Conservation (phyloP, 2,329 filamentous ascomycete genomes). For the Orbilia ellipsospora region DNA sequence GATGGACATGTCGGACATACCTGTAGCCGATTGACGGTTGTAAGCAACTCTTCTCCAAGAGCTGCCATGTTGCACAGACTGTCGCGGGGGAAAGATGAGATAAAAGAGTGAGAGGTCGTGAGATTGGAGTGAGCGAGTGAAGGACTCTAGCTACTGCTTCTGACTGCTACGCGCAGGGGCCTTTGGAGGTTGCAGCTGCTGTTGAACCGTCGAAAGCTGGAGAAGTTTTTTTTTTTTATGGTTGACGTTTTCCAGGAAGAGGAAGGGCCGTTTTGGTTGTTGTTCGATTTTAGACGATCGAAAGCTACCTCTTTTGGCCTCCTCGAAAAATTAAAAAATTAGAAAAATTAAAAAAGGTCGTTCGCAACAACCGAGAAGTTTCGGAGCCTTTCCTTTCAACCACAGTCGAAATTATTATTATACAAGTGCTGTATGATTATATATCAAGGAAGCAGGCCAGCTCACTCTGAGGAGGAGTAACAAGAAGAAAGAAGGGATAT, state of each 20-base stretch:
- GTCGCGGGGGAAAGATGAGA: constrained; percentile 55
- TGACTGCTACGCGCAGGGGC: constrained; percentile 20
- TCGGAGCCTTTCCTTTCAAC: constrained; percentile 37
- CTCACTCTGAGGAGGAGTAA: constrained; percentile 36
- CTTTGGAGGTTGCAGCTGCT: constrained; percentile 5
- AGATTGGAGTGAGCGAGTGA: constrained; percentile 1
- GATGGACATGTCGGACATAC: constrained; percentile 61
- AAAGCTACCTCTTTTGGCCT: constrained; percentile 4
- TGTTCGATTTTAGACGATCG: constrained; percentile 14
- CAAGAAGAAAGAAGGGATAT: constrained; percentile 15
- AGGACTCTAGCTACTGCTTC: neutral
- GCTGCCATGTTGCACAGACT: constrained; percentile 75
- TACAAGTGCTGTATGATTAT: too few relatives aligned
- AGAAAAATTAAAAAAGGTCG: constrained; percentile 20
- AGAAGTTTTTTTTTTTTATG: constrained; percentile 16
- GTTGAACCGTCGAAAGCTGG: constrained; percentile 19
- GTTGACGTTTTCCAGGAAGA: neutral
- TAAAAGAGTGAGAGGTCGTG: constrained; percentile 8
- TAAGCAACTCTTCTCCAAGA: constrained; percentile 93
- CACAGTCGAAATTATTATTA: constrained; percentile 13
- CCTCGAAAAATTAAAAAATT: neutral
- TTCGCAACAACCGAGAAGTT: constrained; percentile 47
- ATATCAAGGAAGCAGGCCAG: constrained; percentile 26
- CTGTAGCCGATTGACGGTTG: constrained; percentile 97
- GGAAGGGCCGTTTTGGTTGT: neutral